Evolutionary conservation across 2,329 filamentous ascomycete genomes (phyloP), one percentile per base, ranked within the genome.

Genomic region (Colletotrichum abscissum): DNA sequence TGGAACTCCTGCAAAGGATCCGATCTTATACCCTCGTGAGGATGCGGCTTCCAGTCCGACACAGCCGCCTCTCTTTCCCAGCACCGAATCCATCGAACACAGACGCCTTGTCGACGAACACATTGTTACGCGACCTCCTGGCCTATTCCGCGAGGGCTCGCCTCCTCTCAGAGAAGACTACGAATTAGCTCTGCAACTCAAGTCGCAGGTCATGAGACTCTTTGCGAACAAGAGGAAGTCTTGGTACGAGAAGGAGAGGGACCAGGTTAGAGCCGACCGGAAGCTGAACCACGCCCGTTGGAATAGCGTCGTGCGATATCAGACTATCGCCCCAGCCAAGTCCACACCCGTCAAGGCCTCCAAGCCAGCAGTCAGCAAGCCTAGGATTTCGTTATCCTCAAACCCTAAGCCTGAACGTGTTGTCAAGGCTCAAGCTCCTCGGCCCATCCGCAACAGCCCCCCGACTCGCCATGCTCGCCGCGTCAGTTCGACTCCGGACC

Each of bases 81-180:
- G 79, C 14, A 79, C 82, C 42, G 84, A 88, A 54, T 76, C 82
- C 22, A 81, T 85, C 11, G 81, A 84, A 4, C 81, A 85, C 46
- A 82, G 84, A 75, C 84, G 82, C 65, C 84, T 89, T 62, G 86
- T 91, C 16, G 85, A 88, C 74, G 80, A 86, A 24, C 88, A 89
- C 76, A 81, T 89, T 11, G 84, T 83, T 22, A 80, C 84, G n/a
- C 83, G 87, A 12, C 82, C 84, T 1, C 78, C 81, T 4, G 77
- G 78, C 46, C 80, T 86, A 26, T 89, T 90, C 76, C 78, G 79
- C 30, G 78, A 80, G 33, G 80, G 85, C 9, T 77, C 84, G 2
- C 88, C 88, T 11, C 89, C 90, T 0, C 82, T 81, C 30, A 82
- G 81, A 38, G 85, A 88, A 69, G 88, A 91, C 52, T 91, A 91